These are phyloP conservation scores for Gossypium trilobum DNA, from an alignment of 441 rosid genomes.

Conservation along the genomic window DNA sequence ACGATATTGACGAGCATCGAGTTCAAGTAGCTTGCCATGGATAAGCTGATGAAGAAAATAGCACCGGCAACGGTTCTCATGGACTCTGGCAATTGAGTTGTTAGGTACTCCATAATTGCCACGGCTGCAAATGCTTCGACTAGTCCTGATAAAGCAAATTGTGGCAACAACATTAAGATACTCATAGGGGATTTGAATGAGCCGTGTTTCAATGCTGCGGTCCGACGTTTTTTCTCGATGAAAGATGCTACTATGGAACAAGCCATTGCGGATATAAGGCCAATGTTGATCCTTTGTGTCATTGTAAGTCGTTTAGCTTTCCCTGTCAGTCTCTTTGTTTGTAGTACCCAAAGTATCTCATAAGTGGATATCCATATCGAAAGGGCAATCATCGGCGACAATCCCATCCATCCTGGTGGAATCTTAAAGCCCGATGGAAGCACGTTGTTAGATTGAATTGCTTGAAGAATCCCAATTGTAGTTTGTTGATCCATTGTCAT, in stretches of 20 bases:
- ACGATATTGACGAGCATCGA: constrained; percentile 34
- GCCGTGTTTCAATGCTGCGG: constrained; percentile 22
- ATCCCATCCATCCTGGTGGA: constrained; percentile 51
- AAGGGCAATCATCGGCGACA: constrained; percentile 40
- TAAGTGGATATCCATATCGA: constrained; percentile 45
- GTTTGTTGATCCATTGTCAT: constrained; percentile 47
- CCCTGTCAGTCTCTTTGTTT: constrained; percentile 23
- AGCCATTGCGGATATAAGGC: constrained; percentile 32
- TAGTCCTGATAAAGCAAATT: constrained; percentile 41
- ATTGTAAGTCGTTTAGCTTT: constrained; percentile 29
- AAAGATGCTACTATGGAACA: constrained; percentile 32
- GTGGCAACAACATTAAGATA: constrained; percentile 33
- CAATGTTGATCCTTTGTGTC: constrained; percentile 34
- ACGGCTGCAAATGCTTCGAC: constrained; percentile 45
- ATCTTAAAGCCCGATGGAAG: constrained; percentile 24
- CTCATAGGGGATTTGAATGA: constrained; percentile 35
- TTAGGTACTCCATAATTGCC: constrained; percentile 40
- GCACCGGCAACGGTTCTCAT: constrained; percentile 55
- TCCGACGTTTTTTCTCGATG: constrained; percentile 36
- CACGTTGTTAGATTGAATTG: constrained; percentile 32
- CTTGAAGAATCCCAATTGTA: constrained; percentile 42
- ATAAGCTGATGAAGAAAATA: constrained; percentile 37
- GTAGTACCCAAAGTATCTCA: constrained; percentile 28
- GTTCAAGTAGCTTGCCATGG: constrained; percentile 34
- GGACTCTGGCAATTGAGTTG: constrained; percentile 38